Evolutionary conservation across 495 filamentous ascomycete species (phyloP).

Genomic region (Evernia prunastri): DNA sequence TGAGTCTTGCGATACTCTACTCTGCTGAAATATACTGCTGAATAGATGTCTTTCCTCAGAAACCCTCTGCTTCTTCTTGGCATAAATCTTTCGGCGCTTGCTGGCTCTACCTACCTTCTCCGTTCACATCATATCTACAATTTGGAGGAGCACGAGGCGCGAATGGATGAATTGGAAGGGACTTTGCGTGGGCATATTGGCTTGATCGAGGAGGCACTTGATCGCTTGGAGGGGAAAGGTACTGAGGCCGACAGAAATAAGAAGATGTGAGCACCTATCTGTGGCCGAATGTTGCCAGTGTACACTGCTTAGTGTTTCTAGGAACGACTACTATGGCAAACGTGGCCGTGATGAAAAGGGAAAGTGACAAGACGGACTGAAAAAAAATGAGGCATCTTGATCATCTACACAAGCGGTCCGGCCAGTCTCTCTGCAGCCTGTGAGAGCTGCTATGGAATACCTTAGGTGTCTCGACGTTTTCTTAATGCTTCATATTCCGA

Average conservation of each 20-base stretch:
- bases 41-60: constrained; percentile 29
- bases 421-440: background rate
- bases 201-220: constrained; percentile 40
- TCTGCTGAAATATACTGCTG: background rate
- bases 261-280: constrained; percentile 24
- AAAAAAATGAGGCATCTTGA: background rate
- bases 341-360: constrained; percentile 25
- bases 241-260: constrained; percentile 27
- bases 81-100: constrained; percentile 34
- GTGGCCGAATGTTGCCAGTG: background rate
- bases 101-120: constrained; percentile 31
- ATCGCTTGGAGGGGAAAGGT: constrained; percentile 32
- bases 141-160: constrained; percentile 41
- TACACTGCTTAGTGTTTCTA: constrained; percentile 3
- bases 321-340: constrained; percentile 29
- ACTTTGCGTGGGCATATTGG: constrained; percentile 44
- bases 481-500: background rate
- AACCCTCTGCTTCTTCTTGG: constrained; percentile 27
- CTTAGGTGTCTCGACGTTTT: background rate
- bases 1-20: background rate
- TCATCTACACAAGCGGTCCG: background rate
- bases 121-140: constrained; percentile 37
- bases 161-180: constrained; percentile 43
- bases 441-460: background rate
- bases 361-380: background rate